These are phyloP conservation scores for Gracilariopsis chorda DNA, from an alignment of 23 red algal genomes.

Conservation along the genomic window DNA sequence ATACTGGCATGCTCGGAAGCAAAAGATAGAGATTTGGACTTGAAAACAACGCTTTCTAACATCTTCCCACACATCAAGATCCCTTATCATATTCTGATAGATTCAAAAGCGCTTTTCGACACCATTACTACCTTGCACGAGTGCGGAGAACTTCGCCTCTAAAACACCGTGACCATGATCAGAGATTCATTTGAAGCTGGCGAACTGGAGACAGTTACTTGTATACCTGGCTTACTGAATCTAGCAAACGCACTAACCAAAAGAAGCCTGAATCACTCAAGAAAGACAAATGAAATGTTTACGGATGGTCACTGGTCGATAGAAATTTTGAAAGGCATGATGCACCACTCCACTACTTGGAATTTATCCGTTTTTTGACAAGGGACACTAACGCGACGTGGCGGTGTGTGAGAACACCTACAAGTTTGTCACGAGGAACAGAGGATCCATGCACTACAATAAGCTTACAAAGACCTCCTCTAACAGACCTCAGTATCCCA, in stretches of 20 bases:
- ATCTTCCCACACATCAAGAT: not conserved
- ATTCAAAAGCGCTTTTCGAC: not conserved
- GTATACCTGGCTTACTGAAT: not conserved
- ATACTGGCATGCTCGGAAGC: constrained; percentile 3
- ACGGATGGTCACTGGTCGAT: not conserved
- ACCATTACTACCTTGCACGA: constrained; percentile 11
- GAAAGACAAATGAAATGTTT: not conserved
- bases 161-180: not conserved
- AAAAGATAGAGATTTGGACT: not conserved
- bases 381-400: too few species aligned
- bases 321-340: too few species aligned
- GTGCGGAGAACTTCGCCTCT: not conserved
- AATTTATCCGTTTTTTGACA: too few species aligned
- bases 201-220: not conserved
- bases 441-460: too few species aligned
- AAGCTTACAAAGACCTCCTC: too few species aligned
- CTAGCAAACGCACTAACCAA: not conserved
- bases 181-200: not conserved
- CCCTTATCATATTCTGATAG: not conserved
- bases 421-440: too few species aligned
- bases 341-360: too few species aligned
- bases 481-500: too few species aligned
- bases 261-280: not conserved
- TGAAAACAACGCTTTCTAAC: not conserved
- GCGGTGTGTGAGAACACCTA: too few species aligned